Percentiles rank a stretch among this genome's conserved stretches.
Evolutionary conservation across 768 basidiomycete species (phyloP).

Genomic region (Trametes cinnabarina): DNA sequence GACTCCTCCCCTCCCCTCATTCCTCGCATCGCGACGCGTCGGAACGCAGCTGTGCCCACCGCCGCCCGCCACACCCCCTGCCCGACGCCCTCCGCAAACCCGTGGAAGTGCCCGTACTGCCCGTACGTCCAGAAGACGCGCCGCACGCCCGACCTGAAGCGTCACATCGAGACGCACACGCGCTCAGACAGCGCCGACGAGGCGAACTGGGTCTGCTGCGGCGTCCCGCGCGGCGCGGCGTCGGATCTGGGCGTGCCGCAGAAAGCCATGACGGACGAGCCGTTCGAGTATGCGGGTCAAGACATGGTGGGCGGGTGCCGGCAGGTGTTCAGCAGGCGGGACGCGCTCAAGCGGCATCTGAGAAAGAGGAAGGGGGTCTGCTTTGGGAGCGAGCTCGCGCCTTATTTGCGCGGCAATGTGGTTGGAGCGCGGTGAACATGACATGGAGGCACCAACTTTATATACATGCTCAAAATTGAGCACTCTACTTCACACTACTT

Average conservation of each 20-base stretch:
- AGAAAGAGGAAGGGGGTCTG: background rate
- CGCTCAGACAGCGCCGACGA: background rate
- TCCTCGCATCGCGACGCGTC: background rate
- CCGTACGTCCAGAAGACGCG: constrained; percentile 3
- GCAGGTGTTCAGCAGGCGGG: constrained; percentile 15
- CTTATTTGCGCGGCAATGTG: background rate
- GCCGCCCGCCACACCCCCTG: background rate
- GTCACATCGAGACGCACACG: constrained; percentile 20
- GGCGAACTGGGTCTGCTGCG: constrained; percentile 19
- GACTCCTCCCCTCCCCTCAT: background rate
- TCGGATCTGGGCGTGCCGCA: background rate
- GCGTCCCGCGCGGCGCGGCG: constrained; percentile 6
- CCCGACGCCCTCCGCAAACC: too few species aligned
- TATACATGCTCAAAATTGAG: too few species aligned
- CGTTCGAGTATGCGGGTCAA: constrained; percentile 1
- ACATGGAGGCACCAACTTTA: too few species aligned
- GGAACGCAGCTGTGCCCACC: background rate
- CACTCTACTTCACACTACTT: too few species aligned
- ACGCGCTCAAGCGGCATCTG: constrained; percentile 15
- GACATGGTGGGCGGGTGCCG: constrained; percentile 19
- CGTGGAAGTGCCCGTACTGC: constrained; percentile 13
- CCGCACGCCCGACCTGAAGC: constrained; percentile 14
- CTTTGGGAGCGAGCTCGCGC: constrained; percentile 2
- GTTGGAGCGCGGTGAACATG: constrained; percentile 6
- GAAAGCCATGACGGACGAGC: background rate